These are phyloP conservation scores for Thalassiosira ordinaria DNA, from an alignment of 352 stramenopile genomes.

Conservation along the genomic window DNA sequence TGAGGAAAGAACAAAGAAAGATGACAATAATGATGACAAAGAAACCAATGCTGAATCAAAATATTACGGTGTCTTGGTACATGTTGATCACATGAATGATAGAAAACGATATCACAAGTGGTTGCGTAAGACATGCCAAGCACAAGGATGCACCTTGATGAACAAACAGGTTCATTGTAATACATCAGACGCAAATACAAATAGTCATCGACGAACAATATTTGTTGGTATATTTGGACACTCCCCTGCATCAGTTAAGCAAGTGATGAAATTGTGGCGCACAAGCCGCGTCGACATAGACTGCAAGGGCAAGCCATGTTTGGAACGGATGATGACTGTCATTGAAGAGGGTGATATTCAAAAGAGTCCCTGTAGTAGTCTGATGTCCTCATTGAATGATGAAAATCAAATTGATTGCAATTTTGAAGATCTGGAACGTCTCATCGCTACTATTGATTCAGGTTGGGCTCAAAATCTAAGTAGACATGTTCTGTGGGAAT, in stretches of 20 bases:
- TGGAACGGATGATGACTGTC: conserved; percentile 77
- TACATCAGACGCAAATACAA: conserved; percentile 34
- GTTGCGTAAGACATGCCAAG: conserved; percentile 61
- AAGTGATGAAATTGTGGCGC: conserved; percentile 77
- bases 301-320: conserved; percentile 64
- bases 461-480: conserved; percentile 2
- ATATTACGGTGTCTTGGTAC: conserved; percentile 66
- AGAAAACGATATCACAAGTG: conserved; percentile 74
- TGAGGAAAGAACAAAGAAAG: conserved; percentile 12
- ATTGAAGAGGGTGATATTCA: conserved; percentile 55
- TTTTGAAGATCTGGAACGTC: conserved; percentile 13
- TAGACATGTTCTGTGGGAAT: too few relatives aligned
- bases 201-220: conserved; percentile 45
- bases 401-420: conserved; percentile 16
- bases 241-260: conserved; percentile 32
- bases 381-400: conserved; percentile 1
- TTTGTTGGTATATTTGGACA: conserved; percentile 63
- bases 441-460: background rate
- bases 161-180: conserved; percentile 44
- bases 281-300: conserved; percentile 78
- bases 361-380: background rate
- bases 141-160: conserved; percentile 42
- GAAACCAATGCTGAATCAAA: background rate
- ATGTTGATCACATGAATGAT: conserved; percentile 85
- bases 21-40: conserved; percentile 1